A percentile compares a stretch with the other conserved stretches of the same genome.
These are phyloP conservation scores for Melanopsichium pennsylvanicum DNA, from an alignment of 1,284 basidiomycete species.

Conservation along the genomic window DNA sequence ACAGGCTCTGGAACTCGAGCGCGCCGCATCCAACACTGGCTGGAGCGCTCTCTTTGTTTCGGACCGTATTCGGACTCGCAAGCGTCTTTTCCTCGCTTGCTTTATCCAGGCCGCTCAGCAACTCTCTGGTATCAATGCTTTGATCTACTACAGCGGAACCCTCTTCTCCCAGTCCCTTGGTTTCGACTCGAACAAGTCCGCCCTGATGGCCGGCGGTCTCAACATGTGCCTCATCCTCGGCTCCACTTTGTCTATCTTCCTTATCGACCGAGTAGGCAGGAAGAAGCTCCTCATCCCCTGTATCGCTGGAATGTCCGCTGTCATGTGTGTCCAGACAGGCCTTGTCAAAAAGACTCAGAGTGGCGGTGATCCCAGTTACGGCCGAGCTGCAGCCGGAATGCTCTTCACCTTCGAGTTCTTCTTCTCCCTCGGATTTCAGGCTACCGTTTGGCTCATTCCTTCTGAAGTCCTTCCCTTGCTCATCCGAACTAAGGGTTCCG, in stretches of 20 bases:
- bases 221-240: slow-evolving; percentile 76
- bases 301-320: slow-evolving; percentile 74
- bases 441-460: slow-evolving; percentile 71
- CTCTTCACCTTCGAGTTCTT: slow-evolving; percentile 76
- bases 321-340: slow-evolving; percentile 71
- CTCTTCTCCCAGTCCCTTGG: slow-evolving; percentile 65
- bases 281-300: slow-evolving; percentile 76
- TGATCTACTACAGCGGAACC: slow-evolving; percentile 71
- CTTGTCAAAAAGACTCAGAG: slow-evolving; percentile 69
- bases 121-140: slow-evolving; percentile 74
- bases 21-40: slow-evolving; percentile 41
- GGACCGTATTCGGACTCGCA: slow-evolving; percentile 73
- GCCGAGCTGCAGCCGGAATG: slow-evolving; percentile 70
- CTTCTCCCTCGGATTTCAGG: slow-evolving; percentile 76
- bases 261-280: slow-evolving; percentile 71
- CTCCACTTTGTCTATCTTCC: slow-evolving; percentile 71
- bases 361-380: slow-evolving; percentile 65
- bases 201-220: slow-evolving; percentile 76
- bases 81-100: slow-evolving; percentile 71
- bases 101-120: slow-evolving; percentile 77
- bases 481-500: slow-evolving; percentile 66
- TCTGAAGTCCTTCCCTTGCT: slow-evolving; percentile 65
- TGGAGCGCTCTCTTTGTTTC: slow-evolving; percentile 71
- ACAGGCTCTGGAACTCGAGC: slow-evolving; percentile 57
- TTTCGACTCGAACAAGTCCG: slow-evolving; percentile 72